Evolutionary conservation across 352 stramenopile genomes (phyloP).

Genomic region (Pythium graminicola): DNA sequence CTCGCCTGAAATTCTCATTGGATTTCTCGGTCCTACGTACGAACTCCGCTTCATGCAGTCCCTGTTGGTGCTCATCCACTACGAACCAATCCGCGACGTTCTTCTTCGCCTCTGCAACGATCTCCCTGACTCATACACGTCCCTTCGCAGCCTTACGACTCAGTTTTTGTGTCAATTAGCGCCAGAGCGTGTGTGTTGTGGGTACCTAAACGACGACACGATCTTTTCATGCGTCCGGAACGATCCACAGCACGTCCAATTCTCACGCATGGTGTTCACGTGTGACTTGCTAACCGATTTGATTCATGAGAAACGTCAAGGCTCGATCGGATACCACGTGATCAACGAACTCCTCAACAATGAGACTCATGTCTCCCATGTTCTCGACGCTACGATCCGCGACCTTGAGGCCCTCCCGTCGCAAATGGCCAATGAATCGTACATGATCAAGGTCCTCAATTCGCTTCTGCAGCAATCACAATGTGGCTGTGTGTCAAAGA

Average conservation of each 20-base stretch:
- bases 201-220: conserved; percentile 1
- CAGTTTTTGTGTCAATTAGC: conserved; percentile 55
- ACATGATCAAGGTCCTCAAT: conserved; percentile 69
- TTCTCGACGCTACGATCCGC: conserved; percentile 38
- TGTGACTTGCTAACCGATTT: conserved; percentile 73
- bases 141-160: conserved; percentile 24
- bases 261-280: conserved; percentile 70
- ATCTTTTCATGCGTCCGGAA: conserved; percentile 5
- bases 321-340: conserved; percentile 48
- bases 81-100: conserved; percentile 60
- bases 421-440: conserved; percentile 66
- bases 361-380: conserved; percentile 23
- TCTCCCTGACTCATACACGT: conserved; percentile 9
- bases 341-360: conserved; percentile 34
- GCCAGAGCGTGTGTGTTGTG: conserved; percentile 19
- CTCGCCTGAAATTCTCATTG: conserved; percentile 40
- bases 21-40: conserved; percentile 38
- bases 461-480: conserved; percentile 63
- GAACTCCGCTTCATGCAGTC: conserved; percentile 44
- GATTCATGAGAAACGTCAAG: conserved; percentile 60
- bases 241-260: conserved; percentile 39
- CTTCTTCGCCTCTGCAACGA: conserved; percentile 55
- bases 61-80: conserved; percentile 52
- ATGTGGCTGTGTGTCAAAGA: conserved; percentile 65
- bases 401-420: conserved; percentile 49